phyloP scores from a whole-genome alignment of 2,329 filamentous ascomycete genomes.

The Byssothecium circinans region DNA sequence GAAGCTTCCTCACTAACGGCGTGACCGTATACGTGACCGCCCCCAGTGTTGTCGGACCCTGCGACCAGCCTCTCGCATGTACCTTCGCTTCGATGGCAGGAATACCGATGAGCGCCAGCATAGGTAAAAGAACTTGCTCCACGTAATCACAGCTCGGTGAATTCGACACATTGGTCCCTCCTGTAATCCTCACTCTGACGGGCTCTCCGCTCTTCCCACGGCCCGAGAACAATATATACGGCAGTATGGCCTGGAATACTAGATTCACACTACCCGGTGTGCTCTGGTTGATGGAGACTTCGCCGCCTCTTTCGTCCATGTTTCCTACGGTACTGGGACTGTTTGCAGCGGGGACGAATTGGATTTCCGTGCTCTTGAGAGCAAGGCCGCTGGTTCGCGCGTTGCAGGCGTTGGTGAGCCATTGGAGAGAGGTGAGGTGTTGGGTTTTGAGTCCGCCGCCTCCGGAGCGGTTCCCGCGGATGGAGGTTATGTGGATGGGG shows the following conservation, averaged over 20 bases:
- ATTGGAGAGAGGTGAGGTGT: slow-evolving; percentile 58
- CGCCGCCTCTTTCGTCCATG: slow-evolving; percentile 8
- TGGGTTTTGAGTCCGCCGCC: slow-evolving; percentile 60
- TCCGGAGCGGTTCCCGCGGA: slow-evolving; percentile 56
- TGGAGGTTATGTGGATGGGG: slow-evolving; percentile 55
- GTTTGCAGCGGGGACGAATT: slow-evolving; percentile 33
- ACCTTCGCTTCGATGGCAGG: slow-evolving; percentile 49
- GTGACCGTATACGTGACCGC: slow-evolving; percentile 53
- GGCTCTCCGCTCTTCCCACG: slow-evolving; percentile 6
- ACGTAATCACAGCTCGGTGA: slow-evolving; percentile 61
- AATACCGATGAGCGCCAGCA: slow-evolving; percentile 54
- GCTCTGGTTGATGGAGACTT: slow-evolving; percentile 40
- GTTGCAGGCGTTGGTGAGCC: slow-evolving; percentile 53
- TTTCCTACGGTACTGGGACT: not conserved
- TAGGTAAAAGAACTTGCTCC: slow-evolving; percentile 58
- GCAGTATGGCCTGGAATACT: slow-evolving; percentile 62
- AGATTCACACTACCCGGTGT: slow-evolving; percentile 58
- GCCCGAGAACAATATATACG: slow-evolving; percentile 54
- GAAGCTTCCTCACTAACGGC: slow-evolving; percentile 40
- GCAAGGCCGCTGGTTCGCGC: slow-evolving; percentile 48
- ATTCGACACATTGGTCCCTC: slow-evolving; percentile 61
- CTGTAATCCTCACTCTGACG: slow-evolving; percentile 51
- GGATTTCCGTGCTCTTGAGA: slow-evolving; percentile 47
- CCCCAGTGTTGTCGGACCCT: slow-evolving; percentile 51
- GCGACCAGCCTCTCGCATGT: slow-evolving; percentile 57